A percentile compares a stretch with the other conserved stretches of the same genome.
These are phyloP conservation scores for Epichloe amarillans DNA, from an alignment of 2,329 filamentous ascomycete species.

Conservation along the genomic window DNA sequence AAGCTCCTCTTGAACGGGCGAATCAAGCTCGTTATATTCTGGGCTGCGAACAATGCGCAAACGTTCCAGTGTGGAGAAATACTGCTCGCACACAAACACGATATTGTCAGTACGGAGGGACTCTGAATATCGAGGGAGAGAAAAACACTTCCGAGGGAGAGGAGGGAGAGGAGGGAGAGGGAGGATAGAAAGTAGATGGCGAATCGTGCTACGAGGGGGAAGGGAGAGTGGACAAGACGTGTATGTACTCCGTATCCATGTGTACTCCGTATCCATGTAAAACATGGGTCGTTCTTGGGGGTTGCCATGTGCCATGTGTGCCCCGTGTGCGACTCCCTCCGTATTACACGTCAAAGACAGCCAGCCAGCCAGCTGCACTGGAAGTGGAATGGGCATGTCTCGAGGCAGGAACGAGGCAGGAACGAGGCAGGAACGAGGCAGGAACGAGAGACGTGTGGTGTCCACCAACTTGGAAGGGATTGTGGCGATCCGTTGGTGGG, in stretches of 20 bases:
- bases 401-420: conserved; percentile 25
- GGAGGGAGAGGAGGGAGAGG: neutral
- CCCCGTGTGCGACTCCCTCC: too few species aligned
- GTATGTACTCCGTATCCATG: too few species aligned
- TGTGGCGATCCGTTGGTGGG: neutral
- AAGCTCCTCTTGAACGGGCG: conserved; percentile 12
- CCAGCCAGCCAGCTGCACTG: conserved; percentile 6
- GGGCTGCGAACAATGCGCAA: conserved; percentile 46
- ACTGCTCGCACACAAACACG: conserved; percentile 29
- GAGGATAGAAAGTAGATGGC: neutral
- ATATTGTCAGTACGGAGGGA: neutral
- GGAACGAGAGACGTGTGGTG: conserved; percentile 1
- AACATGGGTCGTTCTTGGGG: neutral
- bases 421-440: conserved; percentile 12
- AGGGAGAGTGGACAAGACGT: neutral
- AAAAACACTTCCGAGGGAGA: neutral
- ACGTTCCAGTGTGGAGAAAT: conserved; percentile 61
- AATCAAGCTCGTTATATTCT: conserved; percentile 18
- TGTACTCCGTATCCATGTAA: neutral
- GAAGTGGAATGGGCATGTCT: conserved; percentile 24
- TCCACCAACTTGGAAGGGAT: neutral
- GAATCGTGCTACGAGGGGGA: neutral
- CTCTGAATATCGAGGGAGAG: neutral
- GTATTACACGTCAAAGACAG: neutral
- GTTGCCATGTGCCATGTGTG: conserved; percentile 2